Conservation (phyloP, 2,329 filamentous ascomycete species). For the Monilinia fructicola region DNA sequence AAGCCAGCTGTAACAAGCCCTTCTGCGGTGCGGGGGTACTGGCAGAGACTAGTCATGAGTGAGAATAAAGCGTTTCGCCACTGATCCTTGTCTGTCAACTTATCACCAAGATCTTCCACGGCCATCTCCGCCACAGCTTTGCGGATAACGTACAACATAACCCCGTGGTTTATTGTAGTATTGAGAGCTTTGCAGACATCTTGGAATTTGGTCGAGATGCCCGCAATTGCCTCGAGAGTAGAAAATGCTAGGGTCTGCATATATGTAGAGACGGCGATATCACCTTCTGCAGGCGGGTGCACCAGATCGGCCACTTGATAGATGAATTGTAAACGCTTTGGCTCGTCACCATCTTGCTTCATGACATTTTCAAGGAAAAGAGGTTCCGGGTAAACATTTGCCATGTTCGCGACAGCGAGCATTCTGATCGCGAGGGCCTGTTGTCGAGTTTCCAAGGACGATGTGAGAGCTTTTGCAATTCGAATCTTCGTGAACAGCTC, state of each 20-base stretch:
- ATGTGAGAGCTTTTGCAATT: slow-evolving; percentile 75
- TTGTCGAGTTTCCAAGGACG: slow-evolving; percentile 65
- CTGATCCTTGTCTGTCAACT: slow-evolving; percentile 70
- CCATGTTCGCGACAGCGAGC: slow-evolving; percentile 84
- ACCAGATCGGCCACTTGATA: slow-evolving; percentile 92
- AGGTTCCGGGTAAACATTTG: slow-evolving; percentile 80
- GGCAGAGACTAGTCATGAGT: slow-evolving; percentile 78
- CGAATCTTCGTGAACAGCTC: slow-evolving; percentile 83
- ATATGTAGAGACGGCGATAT: slow-evolving; percentile 66
- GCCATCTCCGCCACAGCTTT: slow-evolving; percentile 85
- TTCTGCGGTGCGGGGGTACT: slow-evolving; percentile 70
- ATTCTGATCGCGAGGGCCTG: slow-evolving; percentile 78
- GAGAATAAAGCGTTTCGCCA: slow-evolving; percentile 90
- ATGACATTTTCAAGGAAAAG: slow-evolving; percentile 85
- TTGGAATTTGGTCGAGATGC: slow-evolving; percentile 72
- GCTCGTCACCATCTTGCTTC: slow-evolving; percentile 85
- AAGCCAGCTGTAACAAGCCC: slow-evolving; percentile 87
- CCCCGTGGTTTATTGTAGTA: slow-evolving; percentile 93
- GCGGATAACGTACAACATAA: slow-evolving; percentile 87
- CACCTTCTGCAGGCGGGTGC: slow-evolving; percentile 73
- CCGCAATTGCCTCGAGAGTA: slow-evolving; percentile 80
- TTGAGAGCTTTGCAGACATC: slow-evolving; percentile 91
- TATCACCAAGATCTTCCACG: slow-evolving; percentile 57
- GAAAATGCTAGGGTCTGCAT: slow-evolving; percentile 80
- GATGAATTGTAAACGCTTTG: slow-evolving; percentile 81